phyloP scores from a whole-genome alignment of 345 rosid genomes.

The Sonneratia alba region DNA sequence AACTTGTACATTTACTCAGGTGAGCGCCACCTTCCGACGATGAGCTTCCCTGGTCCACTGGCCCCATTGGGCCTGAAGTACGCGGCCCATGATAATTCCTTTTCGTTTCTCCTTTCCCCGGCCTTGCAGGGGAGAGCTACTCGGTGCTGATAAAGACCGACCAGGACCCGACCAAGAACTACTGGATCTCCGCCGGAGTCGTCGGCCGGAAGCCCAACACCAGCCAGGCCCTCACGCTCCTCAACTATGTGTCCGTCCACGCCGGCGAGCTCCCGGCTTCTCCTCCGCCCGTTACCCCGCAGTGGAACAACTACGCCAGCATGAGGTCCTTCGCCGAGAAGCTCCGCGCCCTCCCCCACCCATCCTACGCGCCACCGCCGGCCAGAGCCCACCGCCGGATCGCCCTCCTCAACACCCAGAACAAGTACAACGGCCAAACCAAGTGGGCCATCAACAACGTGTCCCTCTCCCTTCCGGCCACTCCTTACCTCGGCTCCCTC shows the following conservation, averaged over 20 bases:
- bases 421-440: slow-evolving; percentile 33
- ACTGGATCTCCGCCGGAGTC: slow-evolving; percentile 57
- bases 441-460: slow-evolving; percentile 80
- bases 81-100: background rate
- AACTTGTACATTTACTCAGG: slow-evolving; percentile 75
- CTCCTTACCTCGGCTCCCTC: slow-evolving; percentile 74
- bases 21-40: slow-evolving; percentile 49
- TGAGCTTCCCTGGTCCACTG: slow-evolving; percentile 36
- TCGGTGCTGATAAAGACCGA: slow-evolving; percentile 57
- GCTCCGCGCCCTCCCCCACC: slow-evolving; percentile 26
- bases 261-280: slow-evolving; percentile 32
- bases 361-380: slow-evolving; percentile 36
- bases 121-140: slow-evolving; percentile 47
- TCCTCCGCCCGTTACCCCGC: slow-evolving; percentile 55
- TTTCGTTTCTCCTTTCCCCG: background rate
- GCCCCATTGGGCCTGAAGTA: background rate
- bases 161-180: slow-evolving; percentile 41
- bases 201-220: slow-evolving; percentile 53
- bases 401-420: slow-evolving; percentile 72
- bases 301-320: slow-evolving; percentile 52
- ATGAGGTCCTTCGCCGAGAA: slow-evolving; percentile 39
- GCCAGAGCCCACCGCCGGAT: slow-evolving; percentile 24
- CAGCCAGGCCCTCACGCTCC: slow-evolving; percentile 44
- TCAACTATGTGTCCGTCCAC: slow-evolving; percentile 41
- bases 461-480: slow-evolving; percentile 47